A percentile compares a stretch with the other conserved stretches of the same genome.
Evolutionary conservation across 2,329 filamentous ascomycete genomes (phyloP).

Genomic region (Hypoxylon sp.): DNA sequence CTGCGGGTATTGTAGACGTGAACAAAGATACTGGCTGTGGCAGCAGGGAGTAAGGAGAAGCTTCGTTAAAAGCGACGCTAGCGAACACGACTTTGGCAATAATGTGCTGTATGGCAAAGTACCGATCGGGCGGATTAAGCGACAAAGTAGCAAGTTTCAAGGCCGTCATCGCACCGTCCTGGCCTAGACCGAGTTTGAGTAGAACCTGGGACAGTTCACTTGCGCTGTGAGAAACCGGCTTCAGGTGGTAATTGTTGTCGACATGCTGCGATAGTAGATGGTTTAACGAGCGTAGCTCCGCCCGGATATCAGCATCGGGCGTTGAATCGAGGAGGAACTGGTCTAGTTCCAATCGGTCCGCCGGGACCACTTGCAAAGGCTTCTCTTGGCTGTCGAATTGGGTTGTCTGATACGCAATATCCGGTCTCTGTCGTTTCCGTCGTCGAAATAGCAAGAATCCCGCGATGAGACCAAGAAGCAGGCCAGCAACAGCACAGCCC

Average conservation of each 20-base stretch:
- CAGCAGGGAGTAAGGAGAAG: conserved; percentile 53
- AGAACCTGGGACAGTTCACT: conserved; percentile 45
- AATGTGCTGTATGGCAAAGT: conserved; percentile 53
- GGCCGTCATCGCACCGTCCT: conserved; percentile 19
- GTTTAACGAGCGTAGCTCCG: conserved; percentile 51
- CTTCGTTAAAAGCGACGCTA: conserved; percentile 49
- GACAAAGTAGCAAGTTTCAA: conserved; percentile 48
- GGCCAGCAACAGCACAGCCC: conserved; percentile 34
- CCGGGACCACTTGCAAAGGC: conserved; percentile 30
- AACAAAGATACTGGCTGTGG: conserved; percentile 52
- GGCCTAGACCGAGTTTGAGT: conserved; percentile 45
- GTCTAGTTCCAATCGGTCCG: conserved; percentile 43
- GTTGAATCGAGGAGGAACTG: conserved; percentile 54
- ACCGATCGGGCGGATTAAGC: conserved; percentile 50
- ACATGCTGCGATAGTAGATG: conserved; percentile 56
- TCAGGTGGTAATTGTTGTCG: conserved; percentile 54
- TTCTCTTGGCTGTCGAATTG: conserved; percentile 33
- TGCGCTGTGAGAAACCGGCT: conserved; percentile 39
- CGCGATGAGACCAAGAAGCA: conserved; percentile 27
- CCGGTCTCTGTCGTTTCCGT: conserved; percentile 32
- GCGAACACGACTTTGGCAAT: conserved; percentile 53
- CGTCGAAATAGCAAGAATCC: conserved; percentile 46
- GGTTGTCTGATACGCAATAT: conserved; percentile 26
- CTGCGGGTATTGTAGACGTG: conserved; percentile 46
- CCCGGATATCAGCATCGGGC: conserved; percentile 53